Base-by-base conservation (phyloP, 139 green algal genomes). In the Chlorella sp. region DNA sequence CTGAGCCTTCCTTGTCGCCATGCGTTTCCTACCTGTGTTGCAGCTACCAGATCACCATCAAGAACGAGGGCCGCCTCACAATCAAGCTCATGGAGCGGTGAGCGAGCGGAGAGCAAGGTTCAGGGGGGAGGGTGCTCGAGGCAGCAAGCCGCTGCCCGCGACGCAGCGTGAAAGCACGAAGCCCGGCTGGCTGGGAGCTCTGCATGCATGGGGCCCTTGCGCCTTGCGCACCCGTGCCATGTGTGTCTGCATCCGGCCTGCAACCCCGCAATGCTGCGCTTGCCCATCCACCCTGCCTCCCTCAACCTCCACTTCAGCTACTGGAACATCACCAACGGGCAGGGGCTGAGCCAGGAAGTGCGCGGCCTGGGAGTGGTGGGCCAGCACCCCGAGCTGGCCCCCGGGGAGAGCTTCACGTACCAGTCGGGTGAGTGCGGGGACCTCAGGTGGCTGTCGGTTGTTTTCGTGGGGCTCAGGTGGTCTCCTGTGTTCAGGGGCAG, bases 321-420 rank as follows among this genome's bases (percentile, higher is more conserved):
- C 36, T 88, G 85, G 85, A 7, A 54, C 13, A 88, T 88, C 40
- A 60, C 24, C 19, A 65, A 88, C 64, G 64, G 46, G 40, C 83
- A 70, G 24, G 85, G 85, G 1, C 58, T 54, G 36, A 22, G 32
- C n/a, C 80, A 82, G 68, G 38, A 85, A 44, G 85, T 88, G 9
- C 93, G 90, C 44, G 95, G 95, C 0, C 88, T 92, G 8, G 95
- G 95, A 13, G 94, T 98, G 34, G 88, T 98, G 44, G 94, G 95
- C 0, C 83, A 95, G 87, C 93, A 97, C 86, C 95, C 95, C 32
- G 85, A 95, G 54, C 80, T 98, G 60, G 69, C 86, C 34, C 92
- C 93, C 17, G 92, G 94, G 3, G 81, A 92, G 56, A 84, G 69
- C 14, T 96, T 96, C 84, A 83, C 92, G 51, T 98, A 97, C 86